Evolutionary conservation across 1,284 basidiomycete genomes (phyloP).

Genomic region (Cutaneotrichosporon sp.): DNA sequence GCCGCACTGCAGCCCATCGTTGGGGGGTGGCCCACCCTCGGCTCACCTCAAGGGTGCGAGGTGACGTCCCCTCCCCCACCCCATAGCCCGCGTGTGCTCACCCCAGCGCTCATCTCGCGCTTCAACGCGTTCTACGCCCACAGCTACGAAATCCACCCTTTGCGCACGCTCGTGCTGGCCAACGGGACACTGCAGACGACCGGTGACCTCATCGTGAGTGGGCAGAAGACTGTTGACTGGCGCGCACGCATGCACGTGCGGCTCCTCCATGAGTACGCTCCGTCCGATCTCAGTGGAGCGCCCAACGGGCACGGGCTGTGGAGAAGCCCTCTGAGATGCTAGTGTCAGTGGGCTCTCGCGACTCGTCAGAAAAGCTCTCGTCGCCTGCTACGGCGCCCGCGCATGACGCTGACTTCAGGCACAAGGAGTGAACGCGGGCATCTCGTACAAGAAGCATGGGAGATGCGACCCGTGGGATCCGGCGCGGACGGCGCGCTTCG

Average conservation of each 20-base stretch:
- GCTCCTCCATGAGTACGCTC: too few relatives aligned
- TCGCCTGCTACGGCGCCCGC: not conserved
- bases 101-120: constrained; percentile 18
- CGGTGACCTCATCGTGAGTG: constrained; percentile 67
- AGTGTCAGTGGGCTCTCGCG: too few relatives aligned
- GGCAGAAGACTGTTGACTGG: too few relatives aligned
- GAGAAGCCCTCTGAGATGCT: too few relatives aligned
- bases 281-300: not conserved
- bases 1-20: too few relatives aligned
- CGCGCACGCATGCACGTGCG: not conserved
- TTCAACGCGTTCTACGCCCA: constrained; percentile 51
- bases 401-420: constrained; percentile 53
- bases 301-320: not conserved
- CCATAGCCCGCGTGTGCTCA: not conserved
- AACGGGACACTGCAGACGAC: constrained; percentile 70
- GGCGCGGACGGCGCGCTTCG: constrained; percentile 76
- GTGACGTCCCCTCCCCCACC: too few relatives aligned
- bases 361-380: too few relatives aligned
- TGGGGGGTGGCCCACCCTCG: too few relatives aligned
- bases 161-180: constrained; percentile 74
- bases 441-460: constrained; percentile 14
- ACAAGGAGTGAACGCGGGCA: constrained; percentile 64
- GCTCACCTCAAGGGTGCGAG: too few relatives aligned
- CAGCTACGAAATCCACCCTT: constrained; percentile 59
- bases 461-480: constrained; percentile 61